A percentile compares a stretch with the other conserved stretches of the same genome.
These are phyloP conservation scores for Saccharum hybrid DNA, from an alignment of 202 grass and related monocot species.

Conservation along the genomic window DNA sequence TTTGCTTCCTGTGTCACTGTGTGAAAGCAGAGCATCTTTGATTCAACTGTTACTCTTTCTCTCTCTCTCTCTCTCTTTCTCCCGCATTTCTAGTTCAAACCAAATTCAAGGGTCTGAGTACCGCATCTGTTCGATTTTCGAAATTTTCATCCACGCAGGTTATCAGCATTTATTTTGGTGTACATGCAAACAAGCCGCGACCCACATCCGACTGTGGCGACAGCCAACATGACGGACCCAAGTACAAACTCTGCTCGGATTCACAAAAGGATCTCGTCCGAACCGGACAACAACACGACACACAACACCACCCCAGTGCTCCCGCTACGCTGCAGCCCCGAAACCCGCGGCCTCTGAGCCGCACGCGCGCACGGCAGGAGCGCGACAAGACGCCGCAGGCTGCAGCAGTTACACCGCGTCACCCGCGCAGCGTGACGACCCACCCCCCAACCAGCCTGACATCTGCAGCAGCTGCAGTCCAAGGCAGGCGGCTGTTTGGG, in stretches of 20 bases:
- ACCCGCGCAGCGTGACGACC: slow-evolving; percentile 41
- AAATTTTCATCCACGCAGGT: not conserved
- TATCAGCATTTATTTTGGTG: slow-evolving; percentile 29
- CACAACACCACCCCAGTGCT: not conserved
- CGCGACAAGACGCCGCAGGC: not conserved
- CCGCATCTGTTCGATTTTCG: not conserved
- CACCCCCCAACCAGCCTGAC: not conserved
- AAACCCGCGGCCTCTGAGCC: not conserved
- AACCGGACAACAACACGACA: not conserved
- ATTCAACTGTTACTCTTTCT: not conserved
- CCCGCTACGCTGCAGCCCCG: not conserved
- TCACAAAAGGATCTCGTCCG: not conserved
- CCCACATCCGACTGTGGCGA: not conserved
- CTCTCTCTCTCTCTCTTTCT: not conserved
- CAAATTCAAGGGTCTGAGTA: not conserved
- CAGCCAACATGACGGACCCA: not conserved
- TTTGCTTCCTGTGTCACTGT: no score
- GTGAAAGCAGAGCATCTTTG: no score
- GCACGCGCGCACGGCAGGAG: not conserved
- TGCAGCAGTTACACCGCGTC: slow-evolving; percentile 37
- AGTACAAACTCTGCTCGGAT: slow-evolving; percentile 5
- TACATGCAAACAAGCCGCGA: not conserved
- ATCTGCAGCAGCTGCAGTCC: not conserved
- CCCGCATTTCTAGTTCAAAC: not conserved
- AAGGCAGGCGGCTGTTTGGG: not conserved